A percentile compares a stretch with the other conserved stretches of the same genome.
phyloP scores from a whole-genome alignment of 2,329 filamentous ascomycete species.

The Salinomyces thailandicus region DNA sequence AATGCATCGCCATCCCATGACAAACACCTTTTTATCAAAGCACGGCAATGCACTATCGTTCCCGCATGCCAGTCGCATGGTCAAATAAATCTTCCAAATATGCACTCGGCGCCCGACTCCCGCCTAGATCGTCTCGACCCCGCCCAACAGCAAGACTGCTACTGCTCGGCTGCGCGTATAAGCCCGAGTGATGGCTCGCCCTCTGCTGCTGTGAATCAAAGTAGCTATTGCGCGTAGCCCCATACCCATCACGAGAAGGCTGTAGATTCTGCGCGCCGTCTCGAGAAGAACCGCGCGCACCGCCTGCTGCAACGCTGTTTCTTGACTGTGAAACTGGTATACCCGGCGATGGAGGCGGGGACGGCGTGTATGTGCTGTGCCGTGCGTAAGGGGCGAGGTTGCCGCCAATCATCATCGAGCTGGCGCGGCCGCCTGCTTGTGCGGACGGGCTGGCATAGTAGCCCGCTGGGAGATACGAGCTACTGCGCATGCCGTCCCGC shows the following conservation, averaged over 20 bases:
- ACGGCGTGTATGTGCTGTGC: slow-evolving; percentile 15
- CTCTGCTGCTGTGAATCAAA: slow-evolving; percentile 7
- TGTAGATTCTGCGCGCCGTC: slow-evolving; percentile 3
- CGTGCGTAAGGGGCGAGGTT: slow-evolving; percentile 22
- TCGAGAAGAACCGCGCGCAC: slow-evolving; percentile 8
- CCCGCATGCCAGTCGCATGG: slow-evolving; percentile 37
- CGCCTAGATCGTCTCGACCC: slow-evolving; percentile 46
- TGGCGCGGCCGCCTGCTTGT: slow-evolving; percentile 32
- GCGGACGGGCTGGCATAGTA: slow-evolving; percentile 70
- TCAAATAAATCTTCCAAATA: slow-evolving; percentile 85
- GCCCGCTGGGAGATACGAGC: slow-evolving; percentile 75
- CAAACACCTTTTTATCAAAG: no score
- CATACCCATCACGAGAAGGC: slow-evolving; percentile 6
- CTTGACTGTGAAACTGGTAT: slow-evolving; percentile 6
- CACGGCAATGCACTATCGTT: slow-evolving; percentile 8
- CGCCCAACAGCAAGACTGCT: slow-evolving; percentile 24
- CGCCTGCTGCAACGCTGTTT: slow-evolving; percentile 9
- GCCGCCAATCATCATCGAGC: slow-evolving; percentile 35
- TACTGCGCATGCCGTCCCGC: slow-evolving; percentile 49
- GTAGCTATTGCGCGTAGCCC: slow-evolving; percentile 13
- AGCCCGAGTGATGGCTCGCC: neutral
- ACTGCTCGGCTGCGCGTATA: slow-evolving; percentile 27
- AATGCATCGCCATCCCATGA: no score
- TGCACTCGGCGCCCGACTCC: slow-evolving; percentile 70
- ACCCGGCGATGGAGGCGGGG: slow-evolving; percentile 20